Base-by-base conservation (phyloP, 768 basidiomycete genomes). In the Boletus patriciae region DNA sequence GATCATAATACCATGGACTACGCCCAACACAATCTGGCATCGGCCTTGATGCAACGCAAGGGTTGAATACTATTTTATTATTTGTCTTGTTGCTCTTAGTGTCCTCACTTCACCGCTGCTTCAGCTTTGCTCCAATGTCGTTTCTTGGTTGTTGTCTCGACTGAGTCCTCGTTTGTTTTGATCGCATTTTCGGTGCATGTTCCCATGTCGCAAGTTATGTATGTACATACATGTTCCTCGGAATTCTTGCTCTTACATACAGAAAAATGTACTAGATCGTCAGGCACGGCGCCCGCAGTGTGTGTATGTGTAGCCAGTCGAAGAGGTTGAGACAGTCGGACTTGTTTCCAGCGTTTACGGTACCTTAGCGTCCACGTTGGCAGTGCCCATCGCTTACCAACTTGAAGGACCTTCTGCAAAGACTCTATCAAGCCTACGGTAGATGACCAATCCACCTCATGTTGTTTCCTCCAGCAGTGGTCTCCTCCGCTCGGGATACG, bases 1-100 rank as follows among this genome's bases (percentile, higher is more conserved):
- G 60, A 65, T 45, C 54, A 60, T 44, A 43, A 63, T 46, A 33
- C 43, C n/a, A 64, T 71, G 31, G 69, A 72, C 42, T 72, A 64
- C 50, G 52, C 58, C 9, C 68, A 62, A 46, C 66, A 64, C 59
- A 69, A 58, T 55, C 59, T 77, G 27, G 60, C 55, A 18, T 38
- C 61, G 5, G 46, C 57, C 36, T 51, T 68, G 53, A 60, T 68
- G 59, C 70, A 70, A 27, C 59, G 66, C 50, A 68, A 72, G 55
- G 58, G 57, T 33, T 72, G 57, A 64, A 41, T 40, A 40, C 18
- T 45, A n/a, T 38, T 19, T 40, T 37, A 25, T 46, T 50, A n/a
- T 11, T 53, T 41, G 36, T 54, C 49, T 53, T 54, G 55, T 38
- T 56, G 36, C 21, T 54, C n/a, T 41, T 46, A 40, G 34, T 50